Evolutionary conservation across 495 filamentous ascomycete species (phyloP), one percentile per base, ranked within the genome.

Genomic region (Xylaria intraflava): DNA sequence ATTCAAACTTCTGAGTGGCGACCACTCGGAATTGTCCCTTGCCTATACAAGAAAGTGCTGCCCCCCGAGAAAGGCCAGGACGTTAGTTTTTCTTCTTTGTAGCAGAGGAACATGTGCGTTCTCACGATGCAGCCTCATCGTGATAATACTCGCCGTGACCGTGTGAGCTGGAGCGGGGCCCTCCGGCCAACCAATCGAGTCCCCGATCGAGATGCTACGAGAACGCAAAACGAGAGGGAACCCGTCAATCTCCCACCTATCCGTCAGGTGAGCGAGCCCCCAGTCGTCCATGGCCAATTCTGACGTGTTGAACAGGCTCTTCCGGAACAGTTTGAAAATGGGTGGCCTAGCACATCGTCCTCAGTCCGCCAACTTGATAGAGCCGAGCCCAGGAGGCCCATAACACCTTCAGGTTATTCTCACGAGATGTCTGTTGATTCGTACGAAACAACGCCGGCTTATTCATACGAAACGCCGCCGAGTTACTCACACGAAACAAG

Each of bases 241-340:
- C 62, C 49, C n/a, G 51, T 72, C 47, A 65, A 66, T 29, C 62
- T 78, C 17, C 75, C 75, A 19, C 65, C 75, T 12, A 75, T 78
- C 23, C 65, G 66, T 51, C 67, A 70, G 65, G 74, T 76, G 69
- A 48, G 46, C 14, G 22, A 31, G 23, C 16, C 35, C 26, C 26
- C 20, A 16, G 24, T 10, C 12, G 2, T 27, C 11, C 19, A 22
- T 40, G 31, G 31, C 26, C 19, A 14, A 14, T 45, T 47, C 62
- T 67, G 42, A 70, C 54, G 40, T 31, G 31, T 14, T 45, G 17
- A 29, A 2, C 48, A 77, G 74, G 56, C 63, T 7, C 60, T 75
- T 23, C 68, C 72, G 8, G 66, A 73, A 14, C 53, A 59, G 14
- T 49, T 57, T 38, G 55, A 64, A 39, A 47, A 65, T 23, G 45